Evolutionary conservation across 768 basidiomycete genomes (phyloP), one percentile per base, ranked within the genome.

Genomic region (Melanogaster broomeanus): DNA sequence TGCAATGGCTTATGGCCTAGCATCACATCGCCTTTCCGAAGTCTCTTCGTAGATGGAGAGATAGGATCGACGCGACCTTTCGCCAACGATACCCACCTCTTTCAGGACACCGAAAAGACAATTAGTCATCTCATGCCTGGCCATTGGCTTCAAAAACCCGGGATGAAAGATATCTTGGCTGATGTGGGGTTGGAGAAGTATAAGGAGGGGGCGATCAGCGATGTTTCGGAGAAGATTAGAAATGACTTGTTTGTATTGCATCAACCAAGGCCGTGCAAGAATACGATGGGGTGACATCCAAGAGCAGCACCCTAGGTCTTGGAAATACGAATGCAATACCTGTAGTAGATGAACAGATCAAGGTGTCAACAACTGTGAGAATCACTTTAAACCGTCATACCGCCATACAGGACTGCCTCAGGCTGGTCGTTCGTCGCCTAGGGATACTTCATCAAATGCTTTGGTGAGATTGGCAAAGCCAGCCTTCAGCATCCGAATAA

Each of bases 1-100:
- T 94, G 46, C 92, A 95, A 71, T 97, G 95, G 65, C 90, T 93
- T 49, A 96, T n/a, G n/a, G n/a, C n/a, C n/a, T n/a, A n/a, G 58
- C 58, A 96, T 68, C 0, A 85, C 87, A 15, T 95, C 75, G 1
- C 93, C 93, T 37, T 71, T 76, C 4, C 53, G 46, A 38, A 4
- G 4, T 31, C 45, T 13, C 44, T 43, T 24, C 50, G 45, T 28
- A 24, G 57, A 50, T 30, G 48, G n/a, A 52, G 31, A 37, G 24
- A 35, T n/a, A n/a, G n/a, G n/a, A n/a, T n/a, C n/a, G n/a, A n/a
- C n/a, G 43, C 35, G 10, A 37, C 56, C 38, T 47, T 61, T 53
- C 16, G 67, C 59, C 22, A 68, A 55, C 15, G 70, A 58, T 1
- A 77, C 84, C 84, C 89, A 92, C 75, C 49, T 80, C 66, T 28